Base-by-base conservation (phyloP, 1,284 basidiomycete species). In the Lignosus rhinocerotis region DNA sequence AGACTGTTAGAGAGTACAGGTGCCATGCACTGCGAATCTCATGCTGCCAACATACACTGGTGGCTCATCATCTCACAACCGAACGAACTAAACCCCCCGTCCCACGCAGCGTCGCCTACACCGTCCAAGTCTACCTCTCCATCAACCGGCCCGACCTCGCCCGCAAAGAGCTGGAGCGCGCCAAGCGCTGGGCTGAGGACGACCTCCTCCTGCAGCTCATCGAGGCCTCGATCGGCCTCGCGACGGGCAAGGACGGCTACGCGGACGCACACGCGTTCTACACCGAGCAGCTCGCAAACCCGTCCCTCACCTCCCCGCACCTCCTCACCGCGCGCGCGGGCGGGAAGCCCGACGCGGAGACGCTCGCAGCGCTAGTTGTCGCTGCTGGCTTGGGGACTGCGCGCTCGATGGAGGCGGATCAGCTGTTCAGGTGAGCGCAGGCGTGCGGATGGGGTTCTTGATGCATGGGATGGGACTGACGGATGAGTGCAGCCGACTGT, bases 281-380 rank as follows among this genome's bases (percentile, higher is more conserved):
- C 75, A 93, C 93, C 47, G 95, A 98, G 71, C 92, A 96, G 69
- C 82, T 95, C 51, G 90, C 87, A 38, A 90, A 94, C 65, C 94
- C 94, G 2, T 89, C 90, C 2, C 70, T 95, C 61, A 80, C 91
- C 3, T 88, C 89, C 19, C 80, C 88, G 44, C 79, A 87, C 67
- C 76, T 96, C 16, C 80, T 96, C 33, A 90, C 91, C 11, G 87
- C 92, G 6, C 89, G 94, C 62, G 79, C 83, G 58, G 72, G 70
- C 33, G 79, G 75, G 1, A 78, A 76, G 58, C 76, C 74, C 36
- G 82, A 89, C 64, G 78, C 81, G 50, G 90, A 93, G 69, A 83
- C 92, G 6, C 76, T 92, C 41, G 89, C 88, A 16, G 90, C 85
- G 2, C 78, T 80, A 69, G 78, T 81, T 3, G 89, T 93, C 39